Evolutionary conservation across 495 filamentous ascomycete genomes (phyloP), one percentile per base, ranked within the genome.

Genomic region (Penicillium daleae): DNA sequence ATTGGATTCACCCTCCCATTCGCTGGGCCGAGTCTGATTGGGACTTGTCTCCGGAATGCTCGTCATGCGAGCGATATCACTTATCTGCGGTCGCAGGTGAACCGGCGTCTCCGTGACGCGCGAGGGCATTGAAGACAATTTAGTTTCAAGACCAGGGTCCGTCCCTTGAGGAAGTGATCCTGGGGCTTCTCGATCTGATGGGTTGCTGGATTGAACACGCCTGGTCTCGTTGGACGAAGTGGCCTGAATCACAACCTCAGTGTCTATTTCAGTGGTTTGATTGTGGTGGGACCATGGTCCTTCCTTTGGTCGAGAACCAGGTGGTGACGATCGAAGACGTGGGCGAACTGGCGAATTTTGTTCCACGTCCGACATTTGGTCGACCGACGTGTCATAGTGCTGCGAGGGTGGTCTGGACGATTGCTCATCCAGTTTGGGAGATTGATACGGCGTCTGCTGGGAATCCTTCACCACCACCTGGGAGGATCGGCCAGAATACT

Each of bases 401-500:
- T 35, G 59, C 33, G 62, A 46, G 0, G 58, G 56, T 8, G 50
- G 17, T 50, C 49, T 42, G 33, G 46, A 21, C 5, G 52, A 29
- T 29, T 55, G 12, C 9, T 56, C 39, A 17, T 46, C 44, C 29
- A 19, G 59, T 10, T 32, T 59, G 1, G 61, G 62, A 1, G 68
- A 65, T 35, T 59, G 55, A 26, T 61, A 60, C 8, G 78, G 77
- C 29, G 81, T 80, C 51, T 73, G 71, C 60, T 85, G 82, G 24
- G 82, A 85, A 59, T 85, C 80, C 59, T 75, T 78, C 17, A 85
- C 76, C 49, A 79, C 70, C 9, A 75, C 52, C 56, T 80, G 80
- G 19, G 78, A 77, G 19, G 76, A 78, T 8, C 60, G 58, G 35
- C 57, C 31, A 17, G 55, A 29, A 37, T 66, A 42, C 5, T 61